These are phyloP conservation scores for Pseudogymnoascus verrucosus DNA, from an alignment of 2,329 filamentous ascomycete species.

Conservation along the genomic window DNA sequence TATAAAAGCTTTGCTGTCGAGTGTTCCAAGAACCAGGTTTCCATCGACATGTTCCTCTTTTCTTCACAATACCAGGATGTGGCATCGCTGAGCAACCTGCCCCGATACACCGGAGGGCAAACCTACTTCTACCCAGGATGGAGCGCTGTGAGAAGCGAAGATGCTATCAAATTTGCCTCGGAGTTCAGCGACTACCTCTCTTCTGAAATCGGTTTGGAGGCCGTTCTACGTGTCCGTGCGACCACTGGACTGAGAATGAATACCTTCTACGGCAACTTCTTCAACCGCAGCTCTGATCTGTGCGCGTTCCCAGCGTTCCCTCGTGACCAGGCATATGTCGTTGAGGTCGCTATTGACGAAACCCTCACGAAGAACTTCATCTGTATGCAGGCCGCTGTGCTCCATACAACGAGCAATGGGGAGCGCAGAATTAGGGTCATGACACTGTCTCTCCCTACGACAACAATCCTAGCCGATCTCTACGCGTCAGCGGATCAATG, in stretches of 20 bases:
- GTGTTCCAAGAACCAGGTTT: constrained; percentile 97
- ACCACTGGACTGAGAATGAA: constrained; percentile 86
- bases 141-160: constrained; percentile 88
- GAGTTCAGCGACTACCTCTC: constrained; percentile 98
- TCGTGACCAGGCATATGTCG: constrained; percentile 92
- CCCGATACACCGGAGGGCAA: constrained; percentile 91
- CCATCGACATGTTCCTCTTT: constrained; percentile 97
- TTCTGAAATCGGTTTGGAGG: constrained; percentile 90
- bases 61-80: constrained; percentile 96
- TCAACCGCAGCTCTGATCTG: constrained; percentile 94
- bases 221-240: constrained; percentile 88
- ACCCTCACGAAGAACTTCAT: constrained; percentile 84
- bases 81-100: constrained; percentile 88
- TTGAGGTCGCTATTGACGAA: constrained; percentile 97
- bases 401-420: constrained; percentile 96
- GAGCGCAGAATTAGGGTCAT: constrained; percentile 91
- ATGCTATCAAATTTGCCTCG: constrained; percentile 94
- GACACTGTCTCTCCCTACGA: constrained; percentile 88
- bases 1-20: constrained; percentile 99
- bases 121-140: constrained; percentile 98
- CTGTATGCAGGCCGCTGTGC: constrained; percentile 86
- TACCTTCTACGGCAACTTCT: constrained; percentile 99
- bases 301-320: constrained; percentile 98
- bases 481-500: constrained; percentile 94
- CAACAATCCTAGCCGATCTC: constrained; percentile 78